Evolutionary conservation across 2,329 filamentous ascomycete genomes (phyloP), one percentile per base, ranked within the genome.

Genomic region (Colletotrichum ledebouriae): DNA sequence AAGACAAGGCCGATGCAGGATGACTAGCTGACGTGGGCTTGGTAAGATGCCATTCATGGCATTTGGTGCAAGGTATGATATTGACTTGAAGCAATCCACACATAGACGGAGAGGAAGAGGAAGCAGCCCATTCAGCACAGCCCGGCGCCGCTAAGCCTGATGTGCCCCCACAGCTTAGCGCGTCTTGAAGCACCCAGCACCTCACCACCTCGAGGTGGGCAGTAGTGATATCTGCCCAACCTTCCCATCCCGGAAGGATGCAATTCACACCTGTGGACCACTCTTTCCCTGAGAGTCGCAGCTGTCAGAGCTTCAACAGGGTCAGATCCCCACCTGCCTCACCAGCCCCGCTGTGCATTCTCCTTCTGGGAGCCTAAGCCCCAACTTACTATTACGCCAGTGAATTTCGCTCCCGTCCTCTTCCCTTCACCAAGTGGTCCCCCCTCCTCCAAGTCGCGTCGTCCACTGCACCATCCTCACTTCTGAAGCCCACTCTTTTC

Each of bases 81-180:
- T 17, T 17, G 17, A 17, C 17, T 17, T 17, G 17, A 17, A 17
- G n/a, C n/a, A n/a, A n/a, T n/a, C n/a, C n/a, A n/a, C n/a, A n/a
- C 22, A 22, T 22, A 22, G 22, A 3, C 22, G 22, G 22, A 22
- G 22, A 22, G 22, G 22, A 22, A 22, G 22, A 22, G 22, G 22
- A 22, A 22, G 22, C 22, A 22, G 22, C 22, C 22, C 22, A 22
- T 22, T 22, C 41, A 34, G 22, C 55, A 64, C 55, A 46, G 62
- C 62, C 56, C 37, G 46, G 29, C n/a, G 56, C 55, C 44, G 52
- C 44, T 64, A 64, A 44, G 53, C 61, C 60, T 57, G 60, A 33
- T 25, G 6, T 42, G 39, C 29, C 29, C 15, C 56, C 47, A 42
- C 33, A 60, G 41, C 39, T 47, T 39, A 55, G 50, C 33, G 29